Conservation (phyloP, 2,329 filamentous ascomycete genomes). For the Colletotrichum lentis region DNA sequence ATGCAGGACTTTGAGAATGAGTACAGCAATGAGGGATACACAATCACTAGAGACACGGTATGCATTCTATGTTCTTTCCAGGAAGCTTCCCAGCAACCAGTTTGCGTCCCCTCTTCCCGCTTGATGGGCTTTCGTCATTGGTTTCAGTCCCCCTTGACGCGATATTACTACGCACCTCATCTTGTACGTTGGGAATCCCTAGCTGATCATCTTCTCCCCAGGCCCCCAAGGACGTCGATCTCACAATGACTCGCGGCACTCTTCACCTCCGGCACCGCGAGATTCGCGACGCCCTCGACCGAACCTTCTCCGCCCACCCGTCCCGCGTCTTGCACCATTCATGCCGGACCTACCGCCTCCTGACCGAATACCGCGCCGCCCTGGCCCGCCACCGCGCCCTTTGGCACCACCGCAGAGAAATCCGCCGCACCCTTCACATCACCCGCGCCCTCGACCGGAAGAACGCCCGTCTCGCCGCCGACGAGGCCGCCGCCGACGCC, state of each 20-base stretch:
- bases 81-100: too few relatives aligned
- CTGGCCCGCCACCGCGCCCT: neutral
- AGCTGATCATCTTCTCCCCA: neutral
- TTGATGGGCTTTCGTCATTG: too few relatives aligned
- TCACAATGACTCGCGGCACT: slow-evolving; percentile 3
- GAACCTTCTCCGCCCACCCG: neutral
- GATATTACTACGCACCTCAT: rapidly evolving
- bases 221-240: slow-evolving; percentile 2
- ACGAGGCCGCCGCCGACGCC: neutral
- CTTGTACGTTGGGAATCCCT: too few relatives aligned
- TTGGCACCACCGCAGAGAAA: neutral
- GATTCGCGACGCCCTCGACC: neutral
- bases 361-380: neutral
- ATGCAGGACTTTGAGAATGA: neutral
- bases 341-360: neutral
- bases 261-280: slow-evolving; percentile 2
- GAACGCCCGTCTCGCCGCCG: neutral
- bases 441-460: neutral
- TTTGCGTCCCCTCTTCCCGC: too few relatives aligned
- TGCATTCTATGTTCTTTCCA: neutral
- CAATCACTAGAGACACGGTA: neutral
- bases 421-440: neutral
- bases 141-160: too few relatives aligned
- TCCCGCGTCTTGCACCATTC: neutral
- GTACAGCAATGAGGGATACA: neutral